Conservation (phyloP, 2,329 filamentous ascomycete species). For the Colletotrichum eleusines region DNA sequence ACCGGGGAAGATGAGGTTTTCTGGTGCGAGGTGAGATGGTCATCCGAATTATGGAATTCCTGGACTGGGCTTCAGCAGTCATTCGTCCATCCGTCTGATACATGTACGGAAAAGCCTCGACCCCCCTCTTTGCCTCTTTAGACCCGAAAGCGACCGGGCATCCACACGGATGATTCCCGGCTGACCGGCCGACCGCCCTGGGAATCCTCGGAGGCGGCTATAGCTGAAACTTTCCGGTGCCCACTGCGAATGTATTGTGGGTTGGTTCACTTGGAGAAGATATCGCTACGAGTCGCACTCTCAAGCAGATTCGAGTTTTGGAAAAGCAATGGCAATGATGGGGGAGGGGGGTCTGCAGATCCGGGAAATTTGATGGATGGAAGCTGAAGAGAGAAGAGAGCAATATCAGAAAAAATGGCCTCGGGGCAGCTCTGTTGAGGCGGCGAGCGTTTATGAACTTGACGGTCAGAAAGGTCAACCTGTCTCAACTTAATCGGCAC, state of each 20-base stretch:
- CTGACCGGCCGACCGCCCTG: not conserved
- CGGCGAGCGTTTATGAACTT: conserved; percentile 5
- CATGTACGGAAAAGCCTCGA: not conserved
- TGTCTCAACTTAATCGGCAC: conserved; percentile 13
- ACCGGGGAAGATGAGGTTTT: not conserved
- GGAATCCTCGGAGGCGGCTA: not conserved
- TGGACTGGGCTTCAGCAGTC: not conserved
- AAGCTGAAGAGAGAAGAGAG: not conserved
- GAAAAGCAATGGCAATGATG: not conserved
- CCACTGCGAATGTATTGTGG: not conserved
- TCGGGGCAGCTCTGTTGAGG: not conserved
- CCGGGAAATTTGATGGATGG: not conserved
- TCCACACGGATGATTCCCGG: not conserved
- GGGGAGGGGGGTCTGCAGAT: not conserved
- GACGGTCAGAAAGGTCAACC: not conserved
- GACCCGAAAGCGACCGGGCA: not conserved
- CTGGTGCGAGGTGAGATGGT: conserved; percentile 1
- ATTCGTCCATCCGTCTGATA: not conserved
- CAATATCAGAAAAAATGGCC: not conserved
- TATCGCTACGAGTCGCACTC: not conserved
- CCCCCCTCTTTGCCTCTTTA: not conserved
- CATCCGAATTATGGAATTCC: not conserved
- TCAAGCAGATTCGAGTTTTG: no score
- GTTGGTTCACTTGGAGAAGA: not conserved
- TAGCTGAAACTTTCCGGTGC: not conserved